Evolutionary conservation across 306 rosid species (phyloP), one percentile per base, ranked within the genome.

Genomic region (Vigna hirtella): DNA sequence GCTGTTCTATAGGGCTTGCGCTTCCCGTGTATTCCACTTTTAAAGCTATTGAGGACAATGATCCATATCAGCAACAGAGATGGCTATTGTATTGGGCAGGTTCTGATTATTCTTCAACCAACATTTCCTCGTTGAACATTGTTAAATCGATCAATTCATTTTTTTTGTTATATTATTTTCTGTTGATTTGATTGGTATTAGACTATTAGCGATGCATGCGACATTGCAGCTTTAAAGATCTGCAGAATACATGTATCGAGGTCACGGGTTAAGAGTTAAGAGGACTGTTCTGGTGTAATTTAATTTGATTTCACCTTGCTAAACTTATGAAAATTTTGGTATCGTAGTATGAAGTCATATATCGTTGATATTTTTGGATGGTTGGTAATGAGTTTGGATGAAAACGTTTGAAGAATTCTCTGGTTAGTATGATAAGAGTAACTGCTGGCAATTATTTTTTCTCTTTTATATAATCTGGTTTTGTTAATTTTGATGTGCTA

Each of bases 81-180:
- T 83, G 87, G 87, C 89, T 87, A 6, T 70, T 77, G 12, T 89
- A 89, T 77, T 89, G 93, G 90, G 87, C 90, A 83, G 90, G 93
- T 86, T 61, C 58, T 58, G 8, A 17, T 38, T 50, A 47, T 74
- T 51, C 20, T 32, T 70, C 14, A 65, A 45, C 16, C 24, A 52
- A 67, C 36, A 82, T 66, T 64, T 32, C 34, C 40, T 71, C 6
- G 9, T 49, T 50, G 50, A 10, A n/a, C 1, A 9, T 52, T 28
- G 43, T 3, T 0, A 73, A 55, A 12, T 9, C 15, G 20, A 15
- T 57, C 9, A 16, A 6, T 22, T 43, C 38, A 8, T 36, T 6
- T 6, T 77, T 63, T 34, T 48, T 65, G 32, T 17, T 56, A 32
- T 32, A 51, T 40, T 57, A 17, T 28, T 57, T 24, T 78, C 4